These are phyloP conservation scores for Elaeis oleifera DNA, from an alignment of 202 grass and related monocot genomes.

Conservation along the genomic window DNA sequence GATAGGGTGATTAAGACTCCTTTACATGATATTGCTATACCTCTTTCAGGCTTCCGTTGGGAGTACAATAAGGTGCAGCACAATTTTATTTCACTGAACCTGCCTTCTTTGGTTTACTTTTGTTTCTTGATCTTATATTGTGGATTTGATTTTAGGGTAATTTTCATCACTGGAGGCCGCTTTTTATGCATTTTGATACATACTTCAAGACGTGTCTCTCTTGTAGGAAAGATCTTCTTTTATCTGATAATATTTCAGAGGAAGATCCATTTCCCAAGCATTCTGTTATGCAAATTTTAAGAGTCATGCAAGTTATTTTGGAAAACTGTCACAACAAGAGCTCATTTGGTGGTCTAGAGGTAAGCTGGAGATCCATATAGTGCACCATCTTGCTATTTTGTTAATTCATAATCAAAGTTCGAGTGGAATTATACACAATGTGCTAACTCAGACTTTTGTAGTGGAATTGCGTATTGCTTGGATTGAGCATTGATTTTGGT, in stretches of 20 bases:
- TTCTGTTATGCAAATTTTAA: conserved; percentile 82
- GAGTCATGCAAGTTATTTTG: conserved; percentile 89
- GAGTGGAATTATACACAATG: too few species aligned
- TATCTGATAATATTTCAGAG: conserved; percentile 67
- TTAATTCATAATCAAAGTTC: too few species aligned
- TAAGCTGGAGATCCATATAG: conserved; percentile 16
- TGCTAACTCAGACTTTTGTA: too few species aligned
- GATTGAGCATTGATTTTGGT: conserved; percentile 1
- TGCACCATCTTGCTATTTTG: too few species aligned
- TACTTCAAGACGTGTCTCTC: conserved; percentile 95
- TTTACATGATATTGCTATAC: conserved; percentile 94
- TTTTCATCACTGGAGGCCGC: conserved; percentile 97
- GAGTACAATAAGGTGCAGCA: conserved; percentile 84
- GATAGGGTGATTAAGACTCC: conserved; percentile 90
- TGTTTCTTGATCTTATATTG: conserved; percentile 25
- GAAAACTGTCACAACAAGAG: conserved; percentile 95
- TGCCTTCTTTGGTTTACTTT: conserved; percentile 4
- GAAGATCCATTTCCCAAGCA: conserved; percentile 80
- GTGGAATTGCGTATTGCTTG: too few species aligned
- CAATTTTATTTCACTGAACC: conserved; percentile 4
- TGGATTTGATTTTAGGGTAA: conserved; percentile 62
- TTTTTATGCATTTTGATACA: conserved; percentile 88
- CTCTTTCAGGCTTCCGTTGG: conserved; percentile 86
- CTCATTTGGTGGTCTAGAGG: conserved; percentile 82
- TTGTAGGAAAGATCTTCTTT: conserved; percentile 81